These are phyloP conservation scores for Botrytis fragariae DNA, from an alignment of 2,329 filamentous ascomycete genomes.

Conservation along the genomic window DNA sequence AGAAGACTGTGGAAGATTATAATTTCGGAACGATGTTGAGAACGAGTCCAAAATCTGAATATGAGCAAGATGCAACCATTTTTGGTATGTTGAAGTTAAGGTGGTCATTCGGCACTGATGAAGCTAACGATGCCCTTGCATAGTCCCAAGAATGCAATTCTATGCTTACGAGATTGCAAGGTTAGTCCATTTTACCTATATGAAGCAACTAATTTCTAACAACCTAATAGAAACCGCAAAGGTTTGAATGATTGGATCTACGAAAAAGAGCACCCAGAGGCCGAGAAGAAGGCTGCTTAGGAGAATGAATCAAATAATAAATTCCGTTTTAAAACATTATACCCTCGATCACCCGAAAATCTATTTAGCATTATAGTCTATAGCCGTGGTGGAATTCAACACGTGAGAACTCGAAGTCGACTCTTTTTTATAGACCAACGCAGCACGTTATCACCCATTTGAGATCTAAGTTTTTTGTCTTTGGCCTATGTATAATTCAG, in stretches of 20 bases:
- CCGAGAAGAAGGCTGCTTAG: constrained; percentile 33
- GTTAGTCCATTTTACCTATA: background rate
- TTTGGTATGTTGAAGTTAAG: constrained; percentile 62
- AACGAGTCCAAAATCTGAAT: constrained; percentile 73
- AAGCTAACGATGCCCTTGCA: constrained; percentile 20
- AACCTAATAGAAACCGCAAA: constrained; percentile 61
- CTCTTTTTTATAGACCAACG: background rate
- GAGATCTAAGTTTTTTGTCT: background rate
- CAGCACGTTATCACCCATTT: background rate
- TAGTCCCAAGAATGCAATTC: constrained; percentile 71
- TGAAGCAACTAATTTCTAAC: background rate
- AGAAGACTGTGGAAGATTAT: constrained; percentile 94
- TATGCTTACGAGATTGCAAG: constrained; percentile 73
- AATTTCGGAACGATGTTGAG: constrained; percentile 97
- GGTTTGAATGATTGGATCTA: constrained; percentile 98
- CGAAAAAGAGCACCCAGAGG: constrained; percentile 68
- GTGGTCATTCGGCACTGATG: background rate
- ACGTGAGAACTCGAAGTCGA: background rate
- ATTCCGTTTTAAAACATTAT: background rate
- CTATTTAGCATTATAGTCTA: background rate
- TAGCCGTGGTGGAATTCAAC: background rate
- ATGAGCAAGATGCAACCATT: constrained; percentile 84
- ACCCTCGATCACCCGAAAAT: background rate
- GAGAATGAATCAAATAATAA: constrained; percentile 7
- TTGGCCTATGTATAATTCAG: too few species aligned